Conservation (phyloP, 148 eudicot genomes). For the Rhododendron kiyosumense region DNA sequence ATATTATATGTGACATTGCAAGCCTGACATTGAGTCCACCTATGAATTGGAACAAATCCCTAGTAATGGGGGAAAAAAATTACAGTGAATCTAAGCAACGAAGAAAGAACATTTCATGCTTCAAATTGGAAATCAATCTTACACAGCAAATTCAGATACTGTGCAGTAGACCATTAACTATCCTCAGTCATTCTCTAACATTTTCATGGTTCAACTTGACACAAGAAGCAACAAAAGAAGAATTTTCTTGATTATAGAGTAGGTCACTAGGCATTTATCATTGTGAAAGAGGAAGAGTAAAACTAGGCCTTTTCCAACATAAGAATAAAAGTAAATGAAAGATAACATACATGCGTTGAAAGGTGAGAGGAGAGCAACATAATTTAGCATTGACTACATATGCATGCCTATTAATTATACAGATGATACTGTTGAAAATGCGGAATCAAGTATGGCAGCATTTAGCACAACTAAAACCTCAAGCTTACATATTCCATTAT, state of each 20-base stretch:
- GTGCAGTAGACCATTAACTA: slow-evolving; percentile 1
- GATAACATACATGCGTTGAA: not conserved
- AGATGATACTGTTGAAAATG: not conserved
- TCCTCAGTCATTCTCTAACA: not conserved
- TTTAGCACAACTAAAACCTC: not conserved
- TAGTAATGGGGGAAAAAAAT: not conserved
- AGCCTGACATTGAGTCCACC: not conserved
- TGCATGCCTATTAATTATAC: not conserved
- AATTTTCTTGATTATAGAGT: not conserved
- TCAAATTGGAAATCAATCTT: not conserved
- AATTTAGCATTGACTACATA: not conserved
- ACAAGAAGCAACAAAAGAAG: not conserved
- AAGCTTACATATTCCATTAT: slow-evolving; percentile 97
- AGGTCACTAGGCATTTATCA: not conserved
- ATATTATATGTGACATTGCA: not conserved
- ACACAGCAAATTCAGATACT: no score
- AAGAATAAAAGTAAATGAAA: not conserved
- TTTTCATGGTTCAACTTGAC: not conserved
- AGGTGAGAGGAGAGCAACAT: not conserved
- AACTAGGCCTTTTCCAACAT: not conserved
- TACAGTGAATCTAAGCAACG: no score
- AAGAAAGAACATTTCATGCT: not conserved
- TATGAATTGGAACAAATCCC: not conserved
- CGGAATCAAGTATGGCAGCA: not conserved
- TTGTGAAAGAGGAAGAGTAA: not conserved